phyloP scores from a whole-genome alignment of 495 filamentous ascomycete species.

The Aspergillus wentii region DNA sequence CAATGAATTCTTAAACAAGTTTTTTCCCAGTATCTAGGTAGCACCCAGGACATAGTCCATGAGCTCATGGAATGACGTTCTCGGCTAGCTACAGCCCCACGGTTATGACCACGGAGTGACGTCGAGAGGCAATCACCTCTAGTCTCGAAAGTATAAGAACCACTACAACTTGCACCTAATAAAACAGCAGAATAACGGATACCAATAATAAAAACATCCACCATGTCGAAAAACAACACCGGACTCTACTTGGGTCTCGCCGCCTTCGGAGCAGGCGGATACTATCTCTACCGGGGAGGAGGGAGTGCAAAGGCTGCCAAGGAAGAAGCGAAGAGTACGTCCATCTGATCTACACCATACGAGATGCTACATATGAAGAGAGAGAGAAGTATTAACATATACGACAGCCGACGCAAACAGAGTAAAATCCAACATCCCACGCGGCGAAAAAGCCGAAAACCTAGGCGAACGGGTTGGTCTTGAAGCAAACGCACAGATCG shows the following conservation, averaged over 20 bases:
- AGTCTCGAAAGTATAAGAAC: no score
- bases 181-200: neutral
- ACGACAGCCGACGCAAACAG: conserved; percentile 56
- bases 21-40: no score
- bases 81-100: no score
- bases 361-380: conserved; percentile 7
- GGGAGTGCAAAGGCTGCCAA: conserved; percentile 76
- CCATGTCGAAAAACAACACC: conserved; percentile 47
- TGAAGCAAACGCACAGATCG: conserved; percentile 50
- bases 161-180: conserved; percentile 2
- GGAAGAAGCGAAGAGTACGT: conserved; percentile 75
- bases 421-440: conserved; percentile 43
- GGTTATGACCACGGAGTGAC: no score
- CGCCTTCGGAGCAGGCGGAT: conserved; percentile 66
- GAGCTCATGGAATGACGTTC: no score
- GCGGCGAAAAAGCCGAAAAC: conserved; percentile 45
- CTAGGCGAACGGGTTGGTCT: conserved; percentile 43
- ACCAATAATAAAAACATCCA: conserved; percentile 8
- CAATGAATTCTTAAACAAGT: no score
- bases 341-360: neutral
- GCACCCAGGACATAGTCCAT: no score
- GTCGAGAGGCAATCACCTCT: no score
- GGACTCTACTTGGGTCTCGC: conserved; percentile 56
- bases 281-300: conserved; percentile 89
- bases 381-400: conserved; percentile 49